These are phyloP conservation scores for Trichoderma sp. DNA, from an alignment of 2,329 filamentous ascomycete species.

Conservation along the genomic window DNA sequence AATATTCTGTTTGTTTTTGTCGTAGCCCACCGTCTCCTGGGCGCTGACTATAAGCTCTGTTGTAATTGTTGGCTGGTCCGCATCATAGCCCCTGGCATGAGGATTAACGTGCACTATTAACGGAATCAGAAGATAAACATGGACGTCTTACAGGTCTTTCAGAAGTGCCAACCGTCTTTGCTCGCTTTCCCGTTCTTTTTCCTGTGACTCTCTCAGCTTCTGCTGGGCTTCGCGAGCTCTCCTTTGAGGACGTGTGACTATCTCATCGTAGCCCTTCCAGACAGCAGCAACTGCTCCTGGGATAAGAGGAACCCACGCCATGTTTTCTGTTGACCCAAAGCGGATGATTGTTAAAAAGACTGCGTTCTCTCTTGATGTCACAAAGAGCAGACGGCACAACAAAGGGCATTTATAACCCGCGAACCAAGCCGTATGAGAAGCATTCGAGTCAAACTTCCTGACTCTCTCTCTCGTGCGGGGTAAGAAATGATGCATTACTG, in stretches of 20 bases:
- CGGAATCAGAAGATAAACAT: fast-evolving
- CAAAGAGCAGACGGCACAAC: not conserved
- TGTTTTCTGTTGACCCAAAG: not conserved
- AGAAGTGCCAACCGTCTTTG: not conserved
- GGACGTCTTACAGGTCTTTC: not conserved
- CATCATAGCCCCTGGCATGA: not conserved
- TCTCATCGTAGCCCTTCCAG: not conserved
- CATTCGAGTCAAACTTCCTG: fast-evolving
- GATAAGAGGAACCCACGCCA: not conserved
- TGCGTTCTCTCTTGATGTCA: not conserved
- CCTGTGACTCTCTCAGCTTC: not conserved
- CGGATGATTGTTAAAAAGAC: not conserved
- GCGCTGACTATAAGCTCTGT: not conserved
- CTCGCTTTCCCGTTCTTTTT: not conserved
- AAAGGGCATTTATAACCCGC: not conserved
- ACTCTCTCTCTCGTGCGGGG: not conserved
- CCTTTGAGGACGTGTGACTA: not conserved
- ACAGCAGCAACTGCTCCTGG: not conserved
- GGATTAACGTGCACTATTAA: too few species aligned
- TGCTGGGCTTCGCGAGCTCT: not conserved
- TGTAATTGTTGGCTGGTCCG: not conserved
- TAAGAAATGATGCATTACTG: not conserved
- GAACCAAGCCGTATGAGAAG: not conserved
- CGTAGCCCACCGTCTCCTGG: not conserved
- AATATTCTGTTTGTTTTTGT: not conserved